phyloP scores from a whole-genome alignment of 495 filamentous ascomycete genomes.

The Xylaria cubensis region DNA sequence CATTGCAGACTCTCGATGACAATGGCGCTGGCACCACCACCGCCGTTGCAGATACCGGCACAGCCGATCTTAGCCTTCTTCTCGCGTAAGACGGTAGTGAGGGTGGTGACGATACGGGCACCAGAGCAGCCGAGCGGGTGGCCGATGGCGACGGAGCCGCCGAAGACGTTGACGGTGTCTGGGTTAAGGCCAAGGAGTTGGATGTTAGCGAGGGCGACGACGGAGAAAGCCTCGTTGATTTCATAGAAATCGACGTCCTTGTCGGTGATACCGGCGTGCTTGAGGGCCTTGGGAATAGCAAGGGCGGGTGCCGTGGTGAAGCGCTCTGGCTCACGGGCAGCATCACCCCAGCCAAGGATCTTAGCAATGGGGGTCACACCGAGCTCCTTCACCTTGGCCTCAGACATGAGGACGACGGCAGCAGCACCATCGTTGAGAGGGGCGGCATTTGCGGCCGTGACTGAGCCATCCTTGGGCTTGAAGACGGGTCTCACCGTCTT shows the following conservation, averaged over 20 bases:
- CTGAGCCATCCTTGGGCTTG: slow-evolving; percentile 80
- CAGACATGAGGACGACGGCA: slow-evolving; percentile 88
- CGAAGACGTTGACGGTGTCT: slow-evolving; percentile 93
- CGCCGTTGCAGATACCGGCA: slow-evolving; percentile 97
- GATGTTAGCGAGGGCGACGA: slow-evolving; percentile 94
- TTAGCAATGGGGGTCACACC: slow-evolving; percentile 89
- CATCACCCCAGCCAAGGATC: slow-evolving; percentile 96
- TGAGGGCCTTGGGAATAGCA: slow-evolving; percentile 94
- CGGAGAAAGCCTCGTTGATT: slow-evolving; percentile 99
- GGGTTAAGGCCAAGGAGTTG: slow-evolving; percentile 80
- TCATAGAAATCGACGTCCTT: slow-evolving; percentile 89
- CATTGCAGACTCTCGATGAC: slow-evolving; percentile 77
- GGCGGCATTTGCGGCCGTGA: slow-evolving; percentile 97
- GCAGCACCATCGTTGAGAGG: slow-evolving; percentile 94
- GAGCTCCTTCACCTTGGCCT: slow-evolving; percentile 85
- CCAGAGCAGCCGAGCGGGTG: slow-evolving; percentile 94
- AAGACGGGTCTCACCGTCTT: slow-evolving; percentile 85
- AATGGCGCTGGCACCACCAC: slow-evolving; percentile 89
- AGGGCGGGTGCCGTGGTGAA: slow-evolving; percentile 96
- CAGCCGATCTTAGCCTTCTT: slow-evolving; percentile 92
- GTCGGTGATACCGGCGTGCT: slow-evolving; percentile 81
- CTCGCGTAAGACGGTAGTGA: slow-evolving; percentile 86
- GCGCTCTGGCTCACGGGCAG: slow-evolving; percentile 84
- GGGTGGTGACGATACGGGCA: slow-evolving; percentile 89
- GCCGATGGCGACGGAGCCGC: slow-evolving; percentile 93